A percentile compares a stretch with the other conserved stretches of the same genome.
Conservation (phyloP, 2,329 filamentous ascomycete genomes). For the Aspergillus novofumigatus region DNA sequence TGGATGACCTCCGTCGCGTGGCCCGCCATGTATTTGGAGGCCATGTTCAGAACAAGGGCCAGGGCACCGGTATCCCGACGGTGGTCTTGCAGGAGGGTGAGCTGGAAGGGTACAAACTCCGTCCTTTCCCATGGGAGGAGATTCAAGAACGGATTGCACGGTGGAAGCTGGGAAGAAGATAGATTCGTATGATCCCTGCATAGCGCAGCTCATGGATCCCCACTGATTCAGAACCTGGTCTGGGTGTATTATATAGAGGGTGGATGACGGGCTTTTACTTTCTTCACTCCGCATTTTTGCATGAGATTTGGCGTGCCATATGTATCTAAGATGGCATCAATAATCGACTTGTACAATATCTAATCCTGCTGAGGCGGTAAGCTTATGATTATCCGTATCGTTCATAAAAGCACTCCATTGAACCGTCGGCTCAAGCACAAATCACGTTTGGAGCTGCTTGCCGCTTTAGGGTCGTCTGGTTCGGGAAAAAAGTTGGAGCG, state of each 20-base stretch:
- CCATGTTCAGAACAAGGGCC: slow-evolving; percentile 66
- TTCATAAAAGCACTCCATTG: neutral
- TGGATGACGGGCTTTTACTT: neutral
- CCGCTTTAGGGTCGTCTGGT: slow-evolving; percentile 26
- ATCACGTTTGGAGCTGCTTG: slow-evolving; percentile 24
- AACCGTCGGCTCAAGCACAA: neutral
- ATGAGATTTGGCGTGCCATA: neutral
- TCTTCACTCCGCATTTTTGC: neutral
- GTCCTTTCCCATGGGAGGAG: slow-evolving; percentile 75
- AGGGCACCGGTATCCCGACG: slow-evolving; percentile 82
- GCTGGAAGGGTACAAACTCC: slow-evolving; percentile 63
- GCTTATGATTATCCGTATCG: neutral
- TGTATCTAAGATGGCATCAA: neutral
- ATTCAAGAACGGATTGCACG: slow-evolving; percentile 80
- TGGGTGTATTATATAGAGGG: slow-evolving; percentile 11
- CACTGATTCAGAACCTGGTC: neutral
- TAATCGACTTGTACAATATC: neutral
- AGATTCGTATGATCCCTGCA: slow-evolving; percentile 11
- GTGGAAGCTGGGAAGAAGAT: slow-evolving; percentile 73
- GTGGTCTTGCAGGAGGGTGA: slow-evolving; percentile 92
- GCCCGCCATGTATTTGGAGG: slow-evolving; percentile 76
- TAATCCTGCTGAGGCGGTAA: neutral
- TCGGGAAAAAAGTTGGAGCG: slow-evolving; percentile 39
- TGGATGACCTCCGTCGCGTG: slow-evolving; percentile 76
- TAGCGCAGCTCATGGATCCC: neutral